Base-by-base conservation (phyloP, 1,139 yeast species). In the Diutina pseudorugosa region DNA sequence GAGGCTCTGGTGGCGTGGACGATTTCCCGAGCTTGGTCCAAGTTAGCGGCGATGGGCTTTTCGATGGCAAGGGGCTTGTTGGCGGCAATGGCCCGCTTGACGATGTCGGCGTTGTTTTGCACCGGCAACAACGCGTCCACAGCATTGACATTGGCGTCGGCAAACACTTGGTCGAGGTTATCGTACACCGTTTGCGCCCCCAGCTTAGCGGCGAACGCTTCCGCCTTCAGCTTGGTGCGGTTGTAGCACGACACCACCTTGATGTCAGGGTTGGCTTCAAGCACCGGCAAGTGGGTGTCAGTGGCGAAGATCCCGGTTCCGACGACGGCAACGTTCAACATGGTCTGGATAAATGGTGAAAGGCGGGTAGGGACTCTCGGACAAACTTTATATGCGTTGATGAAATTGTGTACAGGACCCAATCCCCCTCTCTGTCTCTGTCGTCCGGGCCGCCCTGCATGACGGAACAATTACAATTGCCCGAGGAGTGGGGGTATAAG, bases 271-370 rank as follows among this genome's bases (percentile, higher is more conserved):
- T 71, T 61, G 53, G 75, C 70, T 59, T 80, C 69, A 55, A 85
- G 69, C 30, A 87, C 79, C 47, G 97, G 97, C 58, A 88, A 75
- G 65, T 91, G 97, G 53, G 77, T 75, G 58, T 85, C 88, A 36
- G 81, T 80, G 57, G 98, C 97, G 64, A 90, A 91, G 62, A 91
- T 87, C 58, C 96, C 96, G 1, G 97, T 90, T 56, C 96, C 96
- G 53, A 89, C 80, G 53, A 89, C 71, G 53, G 94, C 96, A 53
- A 88, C 77, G 62, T 79, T 58, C 42, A 43, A 27, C 47, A 43
- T 43, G 30, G 4, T 43, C 20, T n/a, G 4, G 19, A 5, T 25
- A 8, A 9, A 30, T 30, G n/a, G n/a, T 30, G n/a, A 9, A 5
- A 12, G 11, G n/a, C 14, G 12, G 36, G 36, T 30, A 12, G n/a